A percentile compares a stretch with the other conserved stretches of the same genome.
Conservation (phyloP, 2,329 filamentous ascomycete species). For the Alternaria conjuncta region DNA sequence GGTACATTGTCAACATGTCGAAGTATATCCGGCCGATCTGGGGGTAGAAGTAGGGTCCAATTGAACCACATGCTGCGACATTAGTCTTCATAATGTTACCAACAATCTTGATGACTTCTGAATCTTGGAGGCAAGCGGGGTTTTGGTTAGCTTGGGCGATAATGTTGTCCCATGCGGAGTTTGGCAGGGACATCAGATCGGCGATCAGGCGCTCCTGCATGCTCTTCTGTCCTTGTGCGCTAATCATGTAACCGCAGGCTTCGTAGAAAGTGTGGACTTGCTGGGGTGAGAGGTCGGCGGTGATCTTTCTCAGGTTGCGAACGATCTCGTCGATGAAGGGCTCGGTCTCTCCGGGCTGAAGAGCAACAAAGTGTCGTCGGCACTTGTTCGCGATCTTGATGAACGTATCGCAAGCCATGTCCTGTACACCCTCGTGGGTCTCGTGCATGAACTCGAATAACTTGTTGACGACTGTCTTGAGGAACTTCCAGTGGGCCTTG, state of each 20-base stretch:
- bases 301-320: conserved; percentile 93
- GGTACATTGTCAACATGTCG: conserved; percentile 99
- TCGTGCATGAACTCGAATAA: conserved; percentile 99
- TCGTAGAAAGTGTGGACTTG: conserved; percentile 99
- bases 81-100: conserved; percentile 99
- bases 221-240: conserved; percentile 92
- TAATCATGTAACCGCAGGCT: conserved; percentile 99
- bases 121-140: conserved; percentile 84
- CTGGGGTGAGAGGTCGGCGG: conserved; percentile 90
- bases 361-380: conserved; percentile 93
- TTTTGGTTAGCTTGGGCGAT: conserved; percentile 86
- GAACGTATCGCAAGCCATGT: conserved; percentile 99
- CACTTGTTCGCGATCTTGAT: conserved; percentile 99
- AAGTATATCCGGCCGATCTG: conserved; percentile 97
- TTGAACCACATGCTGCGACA: conserved; percentile 95
- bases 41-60: conserved; percentile 96
- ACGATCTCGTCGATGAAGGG: conserved; percentile 99
- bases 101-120: conserved; percentile 96
- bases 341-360: conserved; percentile 92
- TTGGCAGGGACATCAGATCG: conserved; percentile 92
- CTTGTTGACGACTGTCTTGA: conserved; percentile 99
- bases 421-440: conserved; percentile 97
- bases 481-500: conserved; percentile 99
- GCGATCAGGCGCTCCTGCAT: conserved; percentile 89
- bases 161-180: conserved; percentile 93